Evolutionary conservation across 2,329 filamentous ascomycete genomes (phyloP), one percentile per base, ranked within the genome.

Genomic region (Sporothrix mexicana): DNA sequence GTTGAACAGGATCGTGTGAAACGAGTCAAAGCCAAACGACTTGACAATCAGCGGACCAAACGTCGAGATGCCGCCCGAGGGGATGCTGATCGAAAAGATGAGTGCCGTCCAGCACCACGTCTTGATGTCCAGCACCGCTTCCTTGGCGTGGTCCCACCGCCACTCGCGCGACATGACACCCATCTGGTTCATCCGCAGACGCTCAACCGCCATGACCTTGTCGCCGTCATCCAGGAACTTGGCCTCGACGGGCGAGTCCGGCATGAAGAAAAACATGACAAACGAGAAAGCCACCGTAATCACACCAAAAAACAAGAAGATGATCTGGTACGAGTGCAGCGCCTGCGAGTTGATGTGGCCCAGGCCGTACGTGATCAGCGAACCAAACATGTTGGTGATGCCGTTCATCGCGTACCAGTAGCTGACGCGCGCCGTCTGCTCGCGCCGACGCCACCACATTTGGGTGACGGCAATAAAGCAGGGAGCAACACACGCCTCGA

Each of bases 371-470:
- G 85, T 87, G 20, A 88, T 81, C 17, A 89, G 82, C 76, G 85
- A 87, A 1, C 87, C 87, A 36, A 87, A 80, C 83, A 89, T 87
- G 77, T 86, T 87, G 3, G 87, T 87, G 3, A 89, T 78, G 2
- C 88, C 88, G 71, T 90, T 88, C 85, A 89, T 90, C 23, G 84
- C 85, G 76, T 90, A 89, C 88, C 88, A 90, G 1, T 84, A 83
- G 9, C 86, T 85, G 13, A 87, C 86, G 2, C 88, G 81, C 68
- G 87, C 78, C 0, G 88, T 88, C 78, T 90, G 88, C 76, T 90
- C 88, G 73, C 84, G 82, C 69, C 88, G 83, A 57, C 86, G 83
- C 82, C 87, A 91, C 88, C 88, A 91, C 86, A 89, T 89, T 71
- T 86, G 84, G 0, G 87, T 88, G 47, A 89, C 86, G 20, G 86